phyloP scores from a whole-genome alignment of 441 rosid species.

The Adansonia rubrostipa region DNA sequence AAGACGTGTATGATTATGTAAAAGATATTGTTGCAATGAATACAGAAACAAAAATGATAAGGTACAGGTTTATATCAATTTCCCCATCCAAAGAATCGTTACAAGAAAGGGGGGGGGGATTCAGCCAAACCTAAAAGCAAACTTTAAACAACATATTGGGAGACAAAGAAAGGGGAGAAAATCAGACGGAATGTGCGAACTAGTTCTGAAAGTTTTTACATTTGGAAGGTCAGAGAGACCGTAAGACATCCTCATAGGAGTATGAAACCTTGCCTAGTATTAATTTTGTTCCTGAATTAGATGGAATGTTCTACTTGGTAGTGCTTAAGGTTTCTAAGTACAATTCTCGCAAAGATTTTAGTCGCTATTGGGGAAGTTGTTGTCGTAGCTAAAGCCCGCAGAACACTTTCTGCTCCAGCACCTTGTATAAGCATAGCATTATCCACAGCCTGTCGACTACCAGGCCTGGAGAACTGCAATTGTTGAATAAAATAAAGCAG shows the following conservation, averaged over 20 bases:
- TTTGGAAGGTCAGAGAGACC: constrained; percentile 20
- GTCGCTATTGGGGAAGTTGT: constrained; percentile 85
- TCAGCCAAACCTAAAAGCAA: constrained; percentile 14
- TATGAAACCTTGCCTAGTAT: neutral
- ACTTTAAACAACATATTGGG: neutral
- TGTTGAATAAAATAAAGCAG: constrained; percentile 15
- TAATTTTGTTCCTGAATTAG: constrained; percentile 23
- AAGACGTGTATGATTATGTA: constrained; percentile 19
- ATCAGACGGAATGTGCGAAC: constrained; percentile 7
- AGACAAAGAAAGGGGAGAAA: neutral
- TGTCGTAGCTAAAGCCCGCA: constrained; percentile 92
- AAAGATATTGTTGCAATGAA: constrained; percentile 29
- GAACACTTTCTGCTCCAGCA: constrained; percentile 80
- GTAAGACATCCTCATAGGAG: neutral
- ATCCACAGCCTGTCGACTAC: constrained; percentile 89
- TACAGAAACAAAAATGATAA: constrained; percentile 25
- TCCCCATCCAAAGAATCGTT: constrained; percentile 35
- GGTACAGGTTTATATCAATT: constrained; percentile 30
- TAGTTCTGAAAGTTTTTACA: constrained; percentile 1
- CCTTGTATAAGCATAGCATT: constrained; percentile 89
- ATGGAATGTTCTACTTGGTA: constrained; percentile 61
- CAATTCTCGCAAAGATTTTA: constrained; percentile 85
- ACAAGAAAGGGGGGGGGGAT: constrained; percentile 12
- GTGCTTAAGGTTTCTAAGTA: constrained; percentile 89
- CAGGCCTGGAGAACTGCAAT: constrained; percentile 86